Conservation (phyloP, 345 rosid genomes). For the Combretum micranthum region DNA sequence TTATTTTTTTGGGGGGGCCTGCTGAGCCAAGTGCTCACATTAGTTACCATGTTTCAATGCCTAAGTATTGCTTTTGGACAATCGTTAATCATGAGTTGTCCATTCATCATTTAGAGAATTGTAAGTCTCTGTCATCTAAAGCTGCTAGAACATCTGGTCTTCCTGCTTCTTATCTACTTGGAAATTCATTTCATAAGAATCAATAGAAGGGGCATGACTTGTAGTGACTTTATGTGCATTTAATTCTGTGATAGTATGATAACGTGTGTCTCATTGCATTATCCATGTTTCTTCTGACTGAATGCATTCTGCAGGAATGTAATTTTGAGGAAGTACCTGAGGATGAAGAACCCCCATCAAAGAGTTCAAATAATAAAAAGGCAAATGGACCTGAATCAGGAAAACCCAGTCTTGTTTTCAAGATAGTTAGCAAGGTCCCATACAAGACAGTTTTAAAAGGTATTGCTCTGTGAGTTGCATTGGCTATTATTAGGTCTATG, state of each 20-base stretch:
- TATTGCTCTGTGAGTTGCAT: conserved; percentile 15
- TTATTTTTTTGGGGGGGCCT: too few relatives aligned
- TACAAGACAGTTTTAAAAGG: conserved; percentile 95
- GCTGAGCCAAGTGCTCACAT: too few relatives aligned
- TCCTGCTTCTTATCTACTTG: too few relatives aligned
- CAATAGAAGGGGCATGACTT: too few relatives aligned
- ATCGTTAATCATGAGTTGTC: too few relatives aligned
- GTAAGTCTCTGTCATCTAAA: too few relatives aligned
- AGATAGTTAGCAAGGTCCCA: conserved; percentile 80
- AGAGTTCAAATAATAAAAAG: conserved; percentile 84
- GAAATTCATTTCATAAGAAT: too few relatives aligned
- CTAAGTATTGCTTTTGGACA: too few relatives aligned
- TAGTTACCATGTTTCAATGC: too few relatives aligned
- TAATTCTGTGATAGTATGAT: neutral
- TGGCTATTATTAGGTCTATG: conserved; percentile 1
- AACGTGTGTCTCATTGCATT: neutral
- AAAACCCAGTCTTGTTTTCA: conserved; percentile 54
- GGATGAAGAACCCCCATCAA: conserved; percentile 66
- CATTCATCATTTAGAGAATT: too few relatives aligned
- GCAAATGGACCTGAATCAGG: conserved; percentile 75
- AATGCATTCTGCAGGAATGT: conserved; percentile 53
- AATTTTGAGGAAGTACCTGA: conserved; percentile 70
- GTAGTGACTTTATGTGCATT: too few relatives aligned
- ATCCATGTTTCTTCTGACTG: conserved; percentile 8
- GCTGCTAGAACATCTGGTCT: too few relatives aligned